Evolutionary conservation across 1,284 basidiomycete genomes (phyloP), one percentile per base, ranked within the genome.

Genomic region (Leccinum olivaceoglutinosum): DNA sequence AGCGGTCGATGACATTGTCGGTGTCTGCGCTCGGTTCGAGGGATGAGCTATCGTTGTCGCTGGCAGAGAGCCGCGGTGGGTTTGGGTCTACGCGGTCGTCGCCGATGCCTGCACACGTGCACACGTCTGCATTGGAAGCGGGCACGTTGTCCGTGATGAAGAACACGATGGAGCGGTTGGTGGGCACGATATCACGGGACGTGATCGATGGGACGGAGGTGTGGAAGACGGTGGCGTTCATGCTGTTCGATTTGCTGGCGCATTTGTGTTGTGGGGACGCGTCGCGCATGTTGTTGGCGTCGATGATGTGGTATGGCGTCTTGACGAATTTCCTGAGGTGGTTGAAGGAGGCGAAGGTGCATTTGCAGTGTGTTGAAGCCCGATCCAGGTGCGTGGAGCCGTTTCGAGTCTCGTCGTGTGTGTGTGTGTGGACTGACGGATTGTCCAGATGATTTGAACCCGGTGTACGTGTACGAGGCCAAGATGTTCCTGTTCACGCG

Each of bases 221-320:
- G 90, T 93, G 96, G 95, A 93, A 95, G 78, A 96, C 96, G 18
- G 88, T 96, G 34, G 90, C 93, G 18, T 96, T 95, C 73, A 91
- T 93, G 78, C 21, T 93, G 5, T 80, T 96, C 59, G 92, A 95
- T 73, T 85, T 90, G 11, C 79, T 96, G 10, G 81, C 89, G 62
- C 79, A 89, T 66, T 73, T 92, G 1, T 89, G 85, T 32, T 83
- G 82, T 12, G 73, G 79, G 62, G 89, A 92, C 68, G 87, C 84
- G 4, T 44, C 83, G 21, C 81, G 86, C 61, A 68, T 78, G 6
- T 77, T 90, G 5, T 74, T 92, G 46, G 8, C 21, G 21, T 25
- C 21, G 3, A 25, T 25, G 21, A 25, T 25, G 21, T 25, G 21
- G 21, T 25, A 25, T 25, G 21, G 21, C 21, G 21, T 25, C 21